Evolutionary conservation across 345 rosid genomes (phyloP).

Genomic region (Brassica napus): DNA sequence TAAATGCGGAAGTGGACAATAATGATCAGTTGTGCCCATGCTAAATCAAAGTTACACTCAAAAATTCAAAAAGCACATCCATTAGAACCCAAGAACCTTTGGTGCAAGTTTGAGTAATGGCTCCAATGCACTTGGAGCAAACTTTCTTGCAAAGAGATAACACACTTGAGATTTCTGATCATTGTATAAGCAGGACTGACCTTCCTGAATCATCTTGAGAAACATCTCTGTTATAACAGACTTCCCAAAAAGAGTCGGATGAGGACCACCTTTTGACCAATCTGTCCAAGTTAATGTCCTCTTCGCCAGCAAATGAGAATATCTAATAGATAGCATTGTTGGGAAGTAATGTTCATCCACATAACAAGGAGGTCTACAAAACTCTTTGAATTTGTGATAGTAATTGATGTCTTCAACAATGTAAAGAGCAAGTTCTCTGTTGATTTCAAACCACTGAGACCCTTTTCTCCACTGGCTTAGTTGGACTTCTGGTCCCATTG

Average conservation of each 20-base stretch:
- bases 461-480: conserved; percentile 90
- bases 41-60: conserved; percentile 13
- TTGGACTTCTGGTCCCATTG: conserved; percentile 70
- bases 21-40: conserved; percentile 24
- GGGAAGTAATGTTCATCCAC: conserved; percentile 97
- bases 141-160: conserved; percentile 74
- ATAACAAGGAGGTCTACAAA: conserved; percentile 70
- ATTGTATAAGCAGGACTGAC: conserved; percentile 55
- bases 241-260: conserved; percentile 73
- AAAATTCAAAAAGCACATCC: not conserved
- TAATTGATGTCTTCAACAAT: conserved; percentile 58
- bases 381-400: conserved; percentile 69
- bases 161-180: conserved; percentile 54
- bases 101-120: conserved; percentile 60
- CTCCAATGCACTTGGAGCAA: conserved; percentile 70
- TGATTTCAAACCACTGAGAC: conserved; percentile 90
- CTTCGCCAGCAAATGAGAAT: conserved; percentile 63
- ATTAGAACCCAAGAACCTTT: conserved; percentile 55
- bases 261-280: conserved; percentile 88
- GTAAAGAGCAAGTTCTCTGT: conserved; percentile 55
- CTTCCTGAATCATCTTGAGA: conserved; percentile 47
- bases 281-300: conserved; percentile 81
- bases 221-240: conserved; percentile 56
- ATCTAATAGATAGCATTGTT: conserved; percentile 66
- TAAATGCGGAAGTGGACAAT: conserved; percentile 11